phyloP scores from a whole-genome alignment of 2,329 filamentous ascomycete species.

The Davidsoniella australis region DNA sequence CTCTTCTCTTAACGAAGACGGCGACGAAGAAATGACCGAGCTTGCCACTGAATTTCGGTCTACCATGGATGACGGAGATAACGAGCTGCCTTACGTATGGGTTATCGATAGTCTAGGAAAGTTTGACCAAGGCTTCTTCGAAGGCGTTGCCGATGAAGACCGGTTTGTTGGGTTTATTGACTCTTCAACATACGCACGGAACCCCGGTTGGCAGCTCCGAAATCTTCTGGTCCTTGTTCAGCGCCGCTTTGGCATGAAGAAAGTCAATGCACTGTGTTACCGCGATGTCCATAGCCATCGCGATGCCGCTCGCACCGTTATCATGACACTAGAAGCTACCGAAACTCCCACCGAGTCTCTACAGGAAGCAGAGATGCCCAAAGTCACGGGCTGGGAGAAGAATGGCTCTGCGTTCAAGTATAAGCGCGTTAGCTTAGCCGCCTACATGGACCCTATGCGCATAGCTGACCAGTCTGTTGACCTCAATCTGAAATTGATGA shows the following conservation, averaged over 20 bases:
- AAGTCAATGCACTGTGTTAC: constrained; percentile 77
- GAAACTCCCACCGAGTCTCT: background rate
- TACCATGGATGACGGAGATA: constrained; percentile 25
- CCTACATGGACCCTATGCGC: constrained; percentile 80
- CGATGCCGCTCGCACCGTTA: constrained; percentile 66
- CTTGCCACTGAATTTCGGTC: constrained; percentile 30
- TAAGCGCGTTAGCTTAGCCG: constrained; percentile 64
- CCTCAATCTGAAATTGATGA: constrained; percentile 93
- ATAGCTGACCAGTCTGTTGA: constrained; percentile 90
- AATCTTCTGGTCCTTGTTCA: constrained; percentile 77
- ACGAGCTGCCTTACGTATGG: constrained; percentile 51
- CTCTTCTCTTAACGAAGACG: constrained; percentile 13
- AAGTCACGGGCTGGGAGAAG: constrained; percentile 86
- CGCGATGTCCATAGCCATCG: constrained; percentile 63
- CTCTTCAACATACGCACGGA: constrained; percentile 73
- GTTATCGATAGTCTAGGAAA: constrained; percentile 55
- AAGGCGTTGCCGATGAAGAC: constrained; percentile 51
- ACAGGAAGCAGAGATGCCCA: constrained; percentile 47
- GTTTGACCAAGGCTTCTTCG: constrained; percentile 81
- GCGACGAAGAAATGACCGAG: constrained; percentile 20
- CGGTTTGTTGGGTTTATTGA: constrained; percentile 78
- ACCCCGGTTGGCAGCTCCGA: constrained; percentile 82
- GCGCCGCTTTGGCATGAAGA: constrained; percentile 59
- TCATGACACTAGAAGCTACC: constrained; percentile 42
- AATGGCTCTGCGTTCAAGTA: constrained; percentile 55